These are phyloP conservation scores for Ogataea henricii DNA, from an alignment of 805 yeast genomes.

Conservation along the genomic window DNA sequence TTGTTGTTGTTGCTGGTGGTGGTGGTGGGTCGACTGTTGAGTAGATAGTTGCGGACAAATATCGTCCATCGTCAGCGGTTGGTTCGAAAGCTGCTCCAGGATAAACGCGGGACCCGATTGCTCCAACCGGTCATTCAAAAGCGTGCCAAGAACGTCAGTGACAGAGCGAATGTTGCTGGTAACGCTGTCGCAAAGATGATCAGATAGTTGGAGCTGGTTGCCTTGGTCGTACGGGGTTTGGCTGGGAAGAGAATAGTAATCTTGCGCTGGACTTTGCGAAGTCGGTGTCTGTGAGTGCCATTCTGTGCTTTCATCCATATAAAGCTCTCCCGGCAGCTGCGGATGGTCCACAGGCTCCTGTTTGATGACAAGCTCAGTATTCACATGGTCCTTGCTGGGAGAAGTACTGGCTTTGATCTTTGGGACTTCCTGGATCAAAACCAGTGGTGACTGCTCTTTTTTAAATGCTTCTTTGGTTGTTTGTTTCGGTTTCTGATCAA, in stretches of 20 bases:
- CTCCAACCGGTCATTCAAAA: conserved; percentile 6
- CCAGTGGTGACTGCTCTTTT: neutral
- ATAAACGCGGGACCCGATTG: conserved; percentile 7
- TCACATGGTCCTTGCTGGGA: neutral
- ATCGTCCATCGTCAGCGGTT: neutral
- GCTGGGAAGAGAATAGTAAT: neutral
- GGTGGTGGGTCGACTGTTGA: no score
- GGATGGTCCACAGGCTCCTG: neutral
- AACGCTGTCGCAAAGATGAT: neutral
- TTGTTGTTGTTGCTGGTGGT: neutral
- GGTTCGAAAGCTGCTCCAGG: conserved; percentile 9
- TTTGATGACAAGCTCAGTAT: neutral
- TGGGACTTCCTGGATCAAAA: neutral
- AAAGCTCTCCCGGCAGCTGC: no score
- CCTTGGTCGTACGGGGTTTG: neutral
- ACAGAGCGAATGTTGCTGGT: conserved; percentile 10
- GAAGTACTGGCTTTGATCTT: neutral
- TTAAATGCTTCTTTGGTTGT: neutral
- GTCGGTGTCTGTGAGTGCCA: neutral
- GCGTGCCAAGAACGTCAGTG: conserved; percentile 9
- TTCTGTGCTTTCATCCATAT: neutral
- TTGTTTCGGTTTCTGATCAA: neutral
- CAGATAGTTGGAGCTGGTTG: neutral
- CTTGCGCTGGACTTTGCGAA: neutral
- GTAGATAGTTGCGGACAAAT: neutral